Percentiles rank a stretch among this genome's conserved stretches.
Evolutionary conservation across 2,329 filamentous ascomycete genomes (phyloP).

Genomic region (Alternaria angustiovoidea): DNA sequence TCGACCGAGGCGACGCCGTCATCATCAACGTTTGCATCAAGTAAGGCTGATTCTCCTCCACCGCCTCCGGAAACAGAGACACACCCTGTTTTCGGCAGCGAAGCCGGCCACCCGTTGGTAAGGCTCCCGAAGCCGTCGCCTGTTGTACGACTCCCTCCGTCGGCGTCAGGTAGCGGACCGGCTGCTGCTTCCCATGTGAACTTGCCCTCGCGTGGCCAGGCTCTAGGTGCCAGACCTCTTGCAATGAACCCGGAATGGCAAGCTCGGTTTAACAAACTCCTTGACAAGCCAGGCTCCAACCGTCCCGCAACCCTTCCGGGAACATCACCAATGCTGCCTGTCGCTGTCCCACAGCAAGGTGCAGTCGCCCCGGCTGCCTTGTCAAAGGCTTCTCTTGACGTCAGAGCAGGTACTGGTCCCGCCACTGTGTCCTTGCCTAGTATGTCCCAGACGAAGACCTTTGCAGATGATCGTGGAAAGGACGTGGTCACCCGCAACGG

Average conservation of each 20-base stretch:
- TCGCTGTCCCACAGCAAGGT: conserved; percentile 49
- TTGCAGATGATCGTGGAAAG: conserved; percentile 41
- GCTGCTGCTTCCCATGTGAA: conserved; percentile 49
- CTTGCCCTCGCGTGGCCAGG: conserved; percentile 46
- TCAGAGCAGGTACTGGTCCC: conserved; percentile 54
- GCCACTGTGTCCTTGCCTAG: conserved; percentile 76
- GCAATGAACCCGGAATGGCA: conserved; percentile 71
- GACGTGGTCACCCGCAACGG: conserved; percentile 52
- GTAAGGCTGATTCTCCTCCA: conserved; percentile 42
- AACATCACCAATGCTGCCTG: conserved; percentile 39
- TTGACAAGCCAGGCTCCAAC: conserved; percentile 64
- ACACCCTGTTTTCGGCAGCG: conserved; percentile 76
- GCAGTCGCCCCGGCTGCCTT: conserved; percentile 70
- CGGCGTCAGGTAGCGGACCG: conserved; percentile 49
- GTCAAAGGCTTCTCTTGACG: conserved; percentile 68
- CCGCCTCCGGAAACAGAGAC: conserved; percentile 75
- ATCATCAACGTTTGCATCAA: conserved; percentile 25
- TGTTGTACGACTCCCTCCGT: conserved; percentile 81
- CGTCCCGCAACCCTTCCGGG: conserved; percentile 38
- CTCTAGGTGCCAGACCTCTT: conserved; percentile 49
- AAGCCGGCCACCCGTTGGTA: conserved; percentile 71
- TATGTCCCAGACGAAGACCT: conserved; percentile 27
- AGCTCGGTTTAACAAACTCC: conserved; percentile 80
- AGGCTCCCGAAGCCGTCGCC: conserved; percentile 74
- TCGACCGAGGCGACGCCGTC: conserved; percentile 33